Evolutionary conservation across 768 basidiomycete species (phyloP).

Genomic region (Podaxis sp.): DNA sequence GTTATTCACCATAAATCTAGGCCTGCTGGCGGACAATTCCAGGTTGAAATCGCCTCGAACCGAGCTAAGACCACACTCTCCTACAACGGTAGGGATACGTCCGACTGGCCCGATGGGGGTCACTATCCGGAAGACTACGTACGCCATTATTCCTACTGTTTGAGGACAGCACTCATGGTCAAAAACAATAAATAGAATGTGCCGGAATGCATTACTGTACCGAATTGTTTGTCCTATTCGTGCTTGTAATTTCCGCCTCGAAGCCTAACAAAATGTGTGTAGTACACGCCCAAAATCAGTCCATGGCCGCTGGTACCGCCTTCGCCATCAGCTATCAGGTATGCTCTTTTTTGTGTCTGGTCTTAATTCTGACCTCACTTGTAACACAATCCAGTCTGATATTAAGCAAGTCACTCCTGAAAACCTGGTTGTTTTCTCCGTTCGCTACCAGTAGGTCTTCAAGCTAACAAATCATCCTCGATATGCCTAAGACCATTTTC

Average conservation of each 20-base stretch:
- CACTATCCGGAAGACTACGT: constrained; percentile 42
- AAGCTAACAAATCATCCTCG: not conserved
- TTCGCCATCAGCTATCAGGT: constrained; percentile 54
- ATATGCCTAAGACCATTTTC: not conserved
- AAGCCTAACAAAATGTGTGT: not conserved
- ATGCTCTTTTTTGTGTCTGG: constrained; percentile 5
- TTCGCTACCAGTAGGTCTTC: constrained; percentile 38
- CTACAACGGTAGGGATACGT: constrained; percentile 31
- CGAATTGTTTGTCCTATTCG: constrained; percentile 37
- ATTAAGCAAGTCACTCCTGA: constrained; percentile 40
- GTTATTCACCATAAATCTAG: constrained; percentile 18
- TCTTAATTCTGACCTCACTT: not conserved
- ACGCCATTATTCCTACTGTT: constrained; percentile 14
- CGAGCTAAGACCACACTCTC: constrained; percentile 43
- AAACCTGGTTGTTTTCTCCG: constrained; percentile 49
- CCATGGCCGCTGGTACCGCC: constrained; percentile 49
- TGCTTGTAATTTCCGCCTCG: not conserved
- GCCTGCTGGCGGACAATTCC: constrained; percentile 44
- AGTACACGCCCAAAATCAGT: constrained; percentile 52
- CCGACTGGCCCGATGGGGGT: constrained; percentile 44
- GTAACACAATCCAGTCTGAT: constrained; percentile 32
- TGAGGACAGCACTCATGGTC: not conserved
- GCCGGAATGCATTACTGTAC: constrained; percentile 38
- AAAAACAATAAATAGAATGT: constrained; percentile 24
- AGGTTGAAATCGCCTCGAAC: constrained; percentile 45